Base-by-base conservation (phyloP, 2,329 filamentous ascomycete genomes). In the Neofusicoccum sp. region DNA sequence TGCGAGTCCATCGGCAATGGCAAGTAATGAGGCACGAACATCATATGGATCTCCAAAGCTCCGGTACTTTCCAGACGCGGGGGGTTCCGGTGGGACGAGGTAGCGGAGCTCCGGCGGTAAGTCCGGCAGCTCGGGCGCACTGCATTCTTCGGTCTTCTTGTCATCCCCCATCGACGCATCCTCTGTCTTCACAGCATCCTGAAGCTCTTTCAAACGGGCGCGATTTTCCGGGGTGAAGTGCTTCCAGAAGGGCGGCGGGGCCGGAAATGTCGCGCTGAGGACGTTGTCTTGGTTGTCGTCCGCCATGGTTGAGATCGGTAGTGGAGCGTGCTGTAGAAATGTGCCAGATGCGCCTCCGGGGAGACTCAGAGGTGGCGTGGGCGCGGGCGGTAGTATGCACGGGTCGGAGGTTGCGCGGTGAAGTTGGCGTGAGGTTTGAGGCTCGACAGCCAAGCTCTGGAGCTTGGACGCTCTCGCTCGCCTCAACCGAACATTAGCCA, bases 161-260 rank as follows among this genome's bases (percentile, higher is more conserved):
- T 71, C 65, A 30, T 68, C 65, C 3, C 62, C 63, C 48, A 71
- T 69, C 31, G 34, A 30, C 48, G 48, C 64, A 12, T 63, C 63
- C 59, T 69, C 16, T 12, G 6, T 67, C 63, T 67, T 68, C 24
- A 43, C 34, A 40, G 44, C 44, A n/a, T 34, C 75, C 65, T 81
- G 82, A 58, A 83, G 71, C 40, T 81, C 70, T 60, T 81, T 75
- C 26, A 89, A 76, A 49, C 85, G 85, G 12, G 84, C 76, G 57
- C 90, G 69, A 70, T 93, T 96, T 30, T 89, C 85, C 3, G 86
- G 74, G 0, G 91, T 96, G 76, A 98, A 98, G 73, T 90, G 83
- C 66, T 89, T 88, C 87, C 90, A 98, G 78, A 97, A 96, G 0
- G 89, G 87, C 28, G 95, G 95, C 28, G 95, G 95, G 57, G 89